Percentiles rank a stretch among this genome's conserved stretches.
Conservation (phyloP, 1,284 basidiomycete genomes). For the Boletus smithii region DNA sequence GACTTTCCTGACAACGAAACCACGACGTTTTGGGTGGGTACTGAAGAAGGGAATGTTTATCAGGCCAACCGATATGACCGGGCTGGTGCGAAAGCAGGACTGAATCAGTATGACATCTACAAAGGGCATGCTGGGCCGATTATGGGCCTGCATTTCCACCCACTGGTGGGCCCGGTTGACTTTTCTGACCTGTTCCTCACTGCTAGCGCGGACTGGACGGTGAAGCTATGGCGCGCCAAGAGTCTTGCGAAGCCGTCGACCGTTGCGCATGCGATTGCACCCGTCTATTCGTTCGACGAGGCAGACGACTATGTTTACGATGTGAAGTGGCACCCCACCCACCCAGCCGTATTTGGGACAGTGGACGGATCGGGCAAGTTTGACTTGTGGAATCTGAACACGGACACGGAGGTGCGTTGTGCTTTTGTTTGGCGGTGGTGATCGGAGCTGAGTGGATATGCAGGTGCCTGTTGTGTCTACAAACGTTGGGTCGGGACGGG, state of each 20-base stretch:
- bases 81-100: slow-evolving; percentile 91
- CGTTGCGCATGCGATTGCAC: slow-evolving; percentile 54
- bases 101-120: slow-evolving; percentile 90
- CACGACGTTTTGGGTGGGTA: slow-evolving; percentile 93
- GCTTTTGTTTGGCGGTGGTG: background rate
- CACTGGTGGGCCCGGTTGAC: slow-evolving; percentile 84
- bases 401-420: slow-evolving; percentile 82
- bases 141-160: slow-evolving; percentile 93
- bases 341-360: slow-evolving; percentile 90
- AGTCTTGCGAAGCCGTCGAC: slow-evolving; percentile 55
- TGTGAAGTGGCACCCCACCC: slow-evolving; percentile 93
- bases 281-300: slow-evolving; percentile 92
- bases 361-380: slow-evolving; percentile 95
- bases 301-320: slow-evolving; percentile 99
- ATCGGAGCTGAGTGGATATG: slow-evolving; percentile 6
- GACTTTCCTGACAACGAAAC: slow-evolving; percentile 96
- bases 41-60: slow-evolving; percentile 96
- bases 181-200: slow-evolving; percentile 95
- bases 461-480: slow-evolving; percentile 83
- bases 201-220: slow-evolving; percentile 91
- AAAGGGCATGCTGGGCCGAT: slow-evolving; percentile 91
- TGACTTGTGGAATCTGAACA: slow-evolving; percentile 95
- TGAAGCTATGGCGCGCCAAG: slow-evolving; percentile 88
- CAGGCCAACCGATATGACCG: slow-evolving; percentile 95
- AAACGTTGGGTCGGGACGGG: slow-evolving; percentile 65